Evolutionary conservation across 225 moss, liverwort and hornwort genomes (phyloP).

Genomic region (Thuidium tamariscinum): DNA sequence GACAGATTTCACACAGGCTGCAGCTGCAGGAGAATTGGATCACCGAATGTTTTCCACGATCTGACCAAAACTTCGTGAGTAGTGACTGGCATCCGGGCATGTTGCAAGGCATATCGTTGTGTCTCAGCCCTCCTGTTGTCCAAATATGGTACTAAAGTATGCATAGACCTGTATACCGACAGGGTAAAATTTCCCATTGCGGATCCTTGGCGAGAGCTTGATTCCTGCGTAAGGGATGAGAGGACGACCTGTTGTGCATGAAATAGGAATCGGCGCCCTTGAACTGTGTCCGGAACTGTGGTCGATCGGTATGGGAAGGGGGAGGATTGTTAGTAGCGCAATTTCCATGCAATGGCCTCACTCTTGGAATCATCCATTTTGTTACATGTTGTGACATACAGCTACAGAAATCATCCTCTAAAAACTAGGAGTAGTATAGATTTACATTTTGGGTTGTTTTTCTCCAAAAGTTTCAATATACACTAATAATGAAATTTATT

Average conservation of each 20-base stretch:
- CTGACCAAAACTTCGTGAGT: neutral
- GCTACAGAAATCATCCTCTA: neutral
- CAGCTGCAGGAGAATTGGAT: neutral
- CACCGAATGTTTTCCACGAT: neutral
- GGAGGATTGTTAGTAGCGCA: neutral
- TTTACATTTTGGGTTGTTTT: neutral
- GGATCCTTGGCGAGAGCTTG: neutral
- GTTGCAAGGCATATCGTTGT: neutral
- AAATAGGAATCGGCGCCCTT: neutral
- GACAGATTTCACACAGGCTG: neutral
- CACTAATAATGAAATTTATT: too few relatives aligned
- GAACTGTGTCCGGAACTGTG: neutral
- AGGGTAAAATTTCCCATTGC: neutral
- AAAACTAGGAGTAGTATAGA: neutral
- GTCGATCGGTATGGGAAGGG: neutral
- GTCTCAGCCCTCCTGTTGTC: neutral
- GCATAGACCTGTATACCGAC: neutral
- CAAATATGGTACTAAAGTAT: neutral
- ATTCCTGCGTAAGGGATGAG: neutral
- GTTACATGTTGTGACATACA: neutral
- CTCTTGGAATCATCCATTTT: neutral
- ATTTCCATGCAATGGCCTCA: neutral
- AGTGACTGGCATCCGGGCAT: neutral
- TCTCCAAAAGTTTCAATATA: accelerated
- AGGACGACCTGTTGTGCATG: neutral